phyloP scores from a whole-genome alignment of 2,329 filamentous ascomycete genomes.

The Orbilia brochopaga region DNA sequence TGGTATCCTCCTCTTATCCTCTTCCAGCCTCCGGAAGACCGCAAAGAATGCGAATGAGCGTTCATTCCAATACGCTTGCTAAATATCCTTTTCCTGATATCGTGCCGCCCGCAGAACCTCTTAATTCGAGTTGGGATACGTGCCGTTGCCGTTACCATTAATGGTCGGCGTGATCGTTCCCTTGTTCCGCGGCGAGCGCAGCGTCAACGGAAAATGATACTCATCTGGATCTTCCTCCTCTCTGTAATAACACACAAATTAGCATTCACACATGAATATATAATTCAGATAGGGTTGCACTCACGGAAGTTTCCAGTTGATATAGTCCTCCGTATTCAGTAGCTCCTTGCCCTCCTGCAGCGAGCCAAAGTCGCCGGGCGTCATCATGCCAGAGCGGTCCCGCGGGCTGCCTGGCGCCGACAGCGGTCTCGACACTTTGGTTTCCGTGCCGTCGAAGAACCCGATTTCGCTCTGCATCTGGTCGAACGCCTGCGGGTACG shows the following conservation, averaged over 20 bases:
- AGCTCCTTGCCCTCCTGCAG: slow-evolving; percentile 93
- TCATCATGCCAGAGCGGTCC: slow-evolving; percentile 96
- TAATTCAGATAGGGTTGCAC: slow-evolving; percentile 60
- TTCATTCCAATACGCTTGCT: too few species aligned
- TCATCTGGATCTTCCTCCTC: slow-evolving; percentile 91
- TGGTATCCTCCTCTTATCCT: too few species aligned
- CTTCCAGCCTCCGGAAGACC: too few species aligned
- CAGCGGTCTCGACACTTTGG: slow-evolving; percentile 93
- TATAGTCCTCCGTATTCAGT: slow-evolving; percentile 93
- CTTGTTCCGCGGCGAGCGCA: slow-evolving; percentile 58
- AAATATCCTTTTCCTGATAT: too few species aligned
- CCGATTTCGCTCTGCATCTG: slow-evolving; percentile 73
- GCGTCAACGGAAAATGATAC: slow-evolving; percentile 73
- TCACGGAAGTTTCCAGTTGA: slow-evolving; percentile 97
- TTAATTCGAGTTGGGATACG: neutral
- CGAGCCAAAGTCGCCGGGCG: slow-evolving; percentile 94
- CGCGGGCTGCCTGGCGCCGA: slow-evolving; percentile 92
- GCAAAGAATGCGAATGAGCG: too few species aligned
- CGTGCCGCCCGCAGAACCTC: too few species aligned
- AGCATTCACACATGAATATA: slow-evolving; percentile 1
- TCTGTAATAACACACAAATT: slow-evolving; percentile 61
- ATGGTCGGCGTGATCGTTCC: neutral
- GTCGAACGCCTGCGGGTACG: slow-evolving; percentile 85
- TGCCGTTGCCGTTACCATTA: slow-evolving; percentile 17
- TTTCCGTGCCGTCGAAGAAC: slow-evolving; percentile 88